Evolutionary conservation across 1,284 basidiomycete genomes (phyloP).

Genomic region (Sanghuangporus baumii): DNA sequence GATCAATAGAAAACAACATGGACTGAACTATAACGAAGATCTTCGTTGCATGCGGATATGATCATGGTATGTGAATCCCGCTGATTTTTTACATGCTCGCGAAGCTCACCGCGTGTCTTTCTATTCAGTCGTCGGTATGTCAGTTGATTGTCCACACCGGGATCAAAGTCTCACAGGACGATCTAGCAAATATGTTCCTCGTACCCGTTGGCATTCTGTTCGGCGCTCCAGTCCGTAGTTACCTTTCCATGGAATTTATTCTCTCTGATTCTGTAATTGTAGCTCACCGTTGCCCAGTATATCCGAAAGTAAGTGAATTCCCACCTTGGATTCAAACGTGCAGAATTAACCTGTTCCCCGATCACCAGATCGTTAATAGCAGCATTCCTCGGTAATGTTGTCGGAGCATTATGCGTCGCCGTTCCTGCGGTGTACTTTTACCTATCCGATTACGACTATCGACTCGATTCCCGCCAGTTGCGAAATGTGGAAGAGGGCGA

Average conservation of each 20-base stretch:
- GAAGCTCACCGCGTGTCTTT: neutral
- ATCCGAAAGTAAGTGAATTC: conserved; percentile 52
- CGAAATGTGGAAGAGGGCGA: conserved; percentile 19
- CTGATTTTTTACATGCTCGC: neutral
- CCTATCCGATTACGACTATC: conserved; percentile 41
- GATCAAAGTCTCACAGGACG: neutral
- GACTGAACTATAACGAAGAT: conserved; percentile 32
- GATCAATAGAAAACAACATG: neutral
- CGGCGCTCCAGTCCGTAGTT: conserved; percentile 48
- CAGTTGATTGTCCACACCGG: neutral
- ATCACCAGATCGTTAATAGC: conserved; percentile 54
- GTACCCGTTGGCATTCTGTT: conserved; percentile 70
- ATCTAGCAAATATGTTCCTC: conserved; percentile 66
- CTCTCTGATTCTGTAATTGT: conserved; percentile 15
- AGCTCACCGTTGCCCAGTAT: conserved; percentile 55
- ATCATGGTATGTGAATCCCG: conserved; percentile 49
- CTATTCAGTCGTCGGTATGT: conserved; percentile 21
- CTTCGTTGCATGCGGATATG: conserved; percentile 67
- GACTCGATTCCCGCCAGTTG: conserved; percentile 11
- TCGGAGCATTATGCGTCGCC: conserved; percentile 61
- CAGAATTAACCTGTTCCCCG: neutral
- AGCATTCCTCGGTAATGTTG: conserved; percentile 60
- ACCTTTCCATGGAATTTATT: neutral
- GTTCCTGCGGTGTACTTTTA: conserved; percentile 59
- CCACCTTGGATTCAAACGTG: neutral